Evolutionary conservation across 2,329 filamentous ascomycete genomes (phyloP), one percentile per base, ranked within the genome.

Genomic region (Hymenoscyphus scutula): DNA sequence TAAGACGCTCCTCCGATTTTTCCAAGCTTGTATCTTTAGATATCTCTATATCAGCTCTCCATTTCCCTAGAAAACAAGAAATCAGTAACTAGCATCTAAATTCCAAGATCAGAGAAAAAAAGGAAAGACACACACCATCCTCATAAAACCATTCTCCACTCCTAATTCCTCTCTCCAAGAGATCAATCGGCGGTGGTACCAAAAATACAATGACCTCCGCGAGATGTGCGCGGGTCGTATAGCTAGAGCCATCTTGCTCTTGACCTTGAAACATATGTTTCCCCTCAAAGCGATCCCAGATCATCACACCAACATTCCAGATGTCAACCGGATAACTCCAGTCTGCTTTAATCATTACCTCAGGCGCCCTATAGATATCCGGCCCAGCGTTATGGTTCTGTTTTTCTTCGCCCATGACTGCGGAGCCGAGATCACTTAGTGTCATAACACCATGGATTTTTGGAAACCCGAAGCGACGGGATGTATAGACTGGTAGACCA

Each of bases 341-440:
- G 2, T 11, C 7, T 4, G 30, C 19, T 19, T 37, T 51, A 5
- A 59, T n/a, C 41, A 59, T 53, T 5, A 53, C 27, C 41, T 59
- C 41, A 0, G 57, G 57, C 1, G 38, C 38, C 7, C 57, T n/a
- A 25, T 53, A 53, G 2, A 59, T 37, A 45, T 45, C 41, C 23
- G 41, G 41, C 3, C 17, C n/a, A 7, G 4, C 4, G 8, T 19
- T 73, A 6, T 5, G 11, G 5, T 77, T 71, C 5, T 56, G 48
- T 56, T 78, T 76, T 17, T 77, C 62, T 23, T 76, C 74, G 1
- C 77, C 77, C 0, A 8, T 0, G 1, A 81, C 72, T 2, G 79
- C 80, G 0, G 79, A 79, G 8, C 80, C 80, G 62, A 84, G 81
- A 64, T 84, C 81, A 61, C 79, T 80, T 4, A 83, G 70, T 0